Conservation (phyloP, 805 yeast species). For the Spathaspora hagerdaliae region DNA sequence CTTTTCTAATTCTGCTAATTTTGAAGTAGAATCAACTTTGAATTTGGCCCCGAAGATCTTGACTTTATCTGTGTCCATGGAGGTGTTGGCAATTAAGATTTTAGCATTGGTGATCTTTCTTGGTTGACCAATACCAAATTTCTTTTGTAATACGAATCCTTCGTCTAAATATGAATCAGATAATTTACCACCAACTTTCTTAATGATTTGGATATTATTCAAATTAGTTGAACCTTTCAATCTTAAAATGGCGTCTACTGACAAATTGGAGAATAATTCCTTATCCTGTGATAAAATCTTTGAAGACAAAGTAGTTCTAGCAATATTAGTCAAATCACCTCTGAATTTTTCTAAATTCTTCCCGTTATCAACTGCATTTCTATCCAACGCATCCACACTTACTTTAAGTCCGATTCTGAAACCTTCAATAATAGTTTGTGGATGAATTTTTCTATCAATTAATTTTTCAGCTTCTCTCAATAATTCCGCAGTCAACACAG, state of each 20-base stretch:
- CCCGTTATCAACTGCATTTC: conserved; percentile 72
- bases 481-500: conserved; percentile 84
- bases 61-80: conserved; percentile 96
- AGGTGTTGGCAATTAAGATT: conserved; percentile 90
- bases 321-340: conserved; percentile 77
- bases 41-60: conserved; percentile 97
- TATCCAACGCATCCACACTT: conserved; percentile 78
- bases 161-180: conserved; percentile 92
- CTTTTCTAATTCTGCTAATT: conserved; percentile 88
- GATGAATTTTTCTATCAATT: conserved; percentile 90
- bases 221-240: conserved; percentile 83
- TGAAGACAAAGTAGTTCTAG: conserved; percentile 89
- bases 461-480: conserved; percentile 92
- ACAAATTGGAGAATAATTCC: conserved; percentile 80
- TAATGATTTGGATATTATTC: conserved; percentile 89
- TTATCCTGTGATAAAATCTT: conserved; percentile 95
- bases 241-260: conserved; percentile 91
- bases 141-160: conserved; percentile 89
- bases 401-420: conserved; percentile 82
- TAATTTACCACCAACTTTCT: conserved; percentile 89
- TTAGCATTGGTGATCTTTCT: conserved; percentile 77
- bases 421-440: conserved; percentile 96
- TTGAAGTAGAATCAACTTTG: conserved; percentile 91
- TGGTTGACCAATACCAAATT: conserved; percentile 93
- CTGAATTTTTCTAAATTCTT: conserved; percentile 56